A percentile compares a stretch with the other conserved stretches of the same genome.
phyloP scores from a whole-genome alignment of 2,329 filamentous ascomycete species.

The Fusarium staphyleae region DNA sequence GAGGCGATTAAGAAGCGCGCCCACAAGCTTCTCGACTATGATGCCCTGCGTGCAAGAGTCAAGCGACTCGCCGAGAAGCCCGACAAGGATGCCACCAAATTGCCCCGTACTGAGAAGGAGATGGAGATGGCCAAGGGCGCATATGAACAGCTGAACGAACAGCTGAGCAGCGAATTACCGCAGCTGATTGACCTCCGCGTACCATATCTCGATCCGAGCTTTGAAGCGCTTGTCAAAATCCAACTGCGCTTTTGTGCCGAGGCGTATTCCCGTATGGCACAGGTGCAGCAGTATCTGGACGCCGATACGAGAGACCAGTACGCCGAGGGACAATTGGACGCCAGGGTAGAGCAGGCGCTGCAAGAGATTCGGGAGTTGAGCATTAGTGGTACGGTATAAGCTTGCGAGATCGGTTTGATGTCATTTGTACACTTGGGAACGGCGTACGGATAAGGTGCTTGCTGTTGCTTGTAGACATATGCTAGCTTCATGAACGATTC shows the following conservation, averaged over 20 bases:
- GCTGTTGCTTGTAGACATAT: slow-evolving; percentile 40
- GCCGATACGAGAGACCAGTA: slow-evolving; percentile 96
- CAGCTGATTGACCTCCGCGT: slow-evolving; percentile 97
- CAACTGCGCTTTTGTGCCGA: slow-evolving; percentile 97
- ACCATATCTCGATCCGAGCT: slow-evolving; percentile 94
- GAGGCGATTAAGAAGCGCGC: slow-evolving; percentile 99
- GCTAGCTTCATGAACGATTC: slow-evolving; percentile 30
- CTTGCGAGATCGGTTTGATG: slow-evolving; percentile 3
- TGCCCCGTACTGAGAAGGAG: slow-evolving; percentile 95
- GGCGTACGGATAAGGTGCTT: slow-evolving; percentile 41
- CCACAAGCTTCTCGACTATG: slow-evolving; percentile 98
- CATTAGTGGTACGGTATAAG: slow-evolving; percentile 76
- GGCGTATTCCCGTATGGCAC: slow-evolving; percentile 96
- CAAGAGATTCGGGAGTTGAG: slow-evolving; percentile 97
- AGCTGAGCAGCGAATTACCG: slow-evolving; percentile 89
- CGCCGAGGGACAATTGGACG: slow-evolving; percentile 89
- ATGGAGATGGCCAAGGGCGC: slow-evolving; percentile 90
- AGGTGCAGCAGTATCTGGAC: slow-evolving; percentile 98
- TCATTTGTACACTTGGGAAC: slow-evolving; percentile 26
- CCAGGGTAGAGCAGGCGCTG: slow-evolving; percentile 90
- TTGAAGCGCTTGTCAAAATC: slow-evolving; percentile 98
- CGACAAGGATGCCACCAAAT: slow-evolving; percentile 96
- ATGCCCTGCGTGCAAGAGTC: slow-evolving; percentile 92
- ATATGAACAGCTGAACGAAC: slow-evolving; percentile 97
- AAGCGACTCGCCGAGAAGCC: slow-evolving; percentile 98